Conservation (phyloP, 2,329 filamentous ascomycete species). For the Beauveria medogensis region DNA sequence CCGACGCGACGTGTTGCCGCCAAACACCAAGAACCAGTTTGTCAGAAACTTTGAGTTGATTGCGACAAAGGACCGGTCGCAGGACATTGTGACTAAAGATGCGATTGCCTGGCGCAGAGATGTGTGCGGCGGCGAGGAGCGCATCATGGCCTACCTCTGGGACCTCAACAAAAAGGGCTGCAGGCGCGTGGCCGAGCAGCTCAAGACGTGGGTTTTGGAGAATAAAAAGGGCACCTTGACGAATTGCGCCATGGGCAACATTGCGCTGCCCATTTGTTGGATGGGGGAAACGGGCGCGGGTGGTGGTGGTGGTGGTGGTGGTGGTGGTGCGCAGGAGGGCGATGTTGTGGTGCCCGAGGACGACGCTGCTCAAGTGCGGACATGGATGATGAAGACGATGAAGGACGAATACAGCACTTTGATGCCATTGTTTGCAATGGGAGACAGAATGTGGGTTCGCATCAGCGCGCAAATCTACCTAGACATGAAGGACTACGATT, state of each 20-base stretch:
- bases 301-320: not conserved
- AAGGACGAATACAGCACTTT: constrained; percentile 62
- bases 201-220: constrained; percentile 67
- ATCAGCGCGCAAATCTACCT: constrained; percentile 79
- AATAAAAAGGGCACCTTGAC: constrained; percentile 54
- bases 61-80: constrained; percentile 65
- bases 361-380: constrained; percentile 31
- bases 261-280: constrained; percentile 58
- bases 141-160: constrained; percentile 56
- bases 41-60: constrained; percentile 67
- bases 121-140: constrained; percentile 65
- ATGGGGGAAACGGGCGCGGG: constrained; percentile 13
- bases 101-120: constrained; percentile 63
- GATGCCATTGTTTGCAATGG: constrained; percentile 55
- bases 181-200: constrained; percentile 46
- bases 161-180: constrained; percentile 58
- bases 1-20: constrained; percentile 34
- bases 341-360: constrained; percentile 23
- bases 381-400: constrained; percentile 51
- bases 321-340: constrained; percentile 18
- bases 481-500: constrained; percentile 71
- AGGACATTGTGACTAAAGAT: constrained; percentile 64
- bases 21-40: constrained; percentile 47
- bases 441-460: constrained; percentile 58
- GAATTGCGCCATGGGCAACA: constrained; percentile 63